Evolutionary conservation across 371 early-diverging fungal genomes (phyloP), one percentile per base, ranked within the genome.

Genomic region (Mucor piriformis): DNA sequence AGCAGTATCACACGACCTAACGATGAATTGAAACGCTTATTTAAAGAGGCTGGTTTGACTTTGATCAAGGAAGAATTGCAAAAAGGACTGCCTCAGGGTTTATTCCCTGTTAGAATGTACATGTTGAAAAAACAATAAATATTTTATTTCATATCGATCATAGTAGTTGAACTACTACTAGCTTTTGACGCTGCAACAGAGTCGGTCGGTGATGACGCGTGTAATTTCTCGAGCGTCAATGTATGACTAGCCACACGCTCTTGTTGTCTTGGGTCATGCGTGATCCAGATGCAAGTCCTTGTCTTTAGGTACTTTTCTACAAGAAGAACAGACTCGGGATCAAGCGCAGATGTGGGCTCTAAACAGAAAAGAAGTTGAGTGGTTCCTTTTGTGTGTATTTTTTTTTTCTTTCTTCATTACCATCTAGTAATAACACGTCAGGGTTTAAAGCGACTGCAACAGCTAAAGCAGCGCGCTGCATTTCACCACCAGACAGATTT

Each of bases 331-430:
- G 93, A 81, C 57, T 74, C 83, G 16, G 90, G 89, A 67, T 95
- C 96, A 46, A 95, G 59, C 6, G 94, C 94, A 3, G 89, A 88
- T 0, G 95, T 94, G 1, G 95, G 95, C 67, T 94, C 94, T 88
- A 59, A 13, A 52, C 29, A 2, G n/a, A n/a, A n/a, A n/a, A n/a
- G n/a, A n/a, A n/a, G n/a, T n/a, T n/a, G n/a, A n/a, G n/a, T n/a
- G n/a, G n/a, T n/a, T n/a, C n/a, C n/a, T n/a, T 48, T 33, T 53
- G 16, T 24, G 27, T 18, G 12, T 33, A 6, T 11, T 29, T 3
- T 29, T 29, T 29, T 5, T 20, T 23, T 35, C 13, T 42, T 27
- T 10, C 27, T 54, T 10, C 13, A 12, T 29, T n/a, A 88, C 92
- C 92, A 72, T 95, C 95, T 2, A 95, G 77, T 20, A 95, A 72